phyloP scores from a whole-genome alignment of 2,329 filamentous ascomycete species.

The Monosporascus sp. region DNA sequence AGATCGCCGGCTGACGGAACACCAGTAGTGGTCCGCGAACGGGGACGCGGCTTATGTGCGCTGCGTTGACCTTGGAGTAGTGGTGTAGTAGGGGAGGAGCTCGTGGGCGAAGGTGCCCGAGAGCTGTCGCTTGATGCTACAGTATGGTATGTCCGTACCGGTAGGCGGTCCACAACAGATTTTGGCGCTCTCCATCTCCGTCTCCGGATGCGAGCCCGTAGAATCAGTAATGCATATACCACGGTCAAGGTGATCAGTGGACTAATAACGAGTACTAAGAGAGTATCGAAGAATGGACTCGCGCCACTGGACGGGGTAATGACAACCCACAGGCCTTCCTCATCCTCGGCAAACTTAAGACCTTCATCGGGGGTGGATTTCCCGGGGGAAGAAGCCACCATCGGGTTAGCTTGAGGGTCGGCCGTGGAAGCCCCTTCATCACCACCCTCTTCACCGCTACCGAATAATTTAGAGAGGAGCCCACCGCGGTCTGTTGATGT shows the following conservation, averaged over 20 bases:
- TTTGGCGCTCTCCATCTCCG: slow-evolving; percentile 96
- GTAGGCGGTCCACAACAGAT: slow-evolving; percentile 88
- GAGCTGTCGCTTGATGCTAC: slow-evolving; percentile 58
- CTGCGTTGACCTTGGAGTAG: slow-evolving; percentile 57
- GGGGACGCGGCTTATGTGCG: slow-evolving; percentile 50
- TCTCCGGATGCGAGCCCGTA: slow-evolving; percentile 82
- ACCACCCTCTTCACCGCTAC: slow-evolving; percentile 30
- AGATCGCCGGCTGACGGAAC: slow-evolving; percentile 47
- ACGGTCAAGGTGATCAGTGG: slow-evolving; percentile 88
- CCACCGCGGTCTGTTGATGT: slow-evolving; percentile 22
- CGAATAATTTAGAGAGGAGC: slow-evolving; percentile 47
- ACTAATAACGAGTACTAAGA: slow-evolving; percentile 93
- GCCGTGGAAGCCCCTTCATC: slow-evolving; percentile 25
- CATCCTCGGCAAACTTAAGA: slow-evolving; percentile 36
- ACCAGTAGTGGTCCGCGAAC: slow-evolving; percentile 61
- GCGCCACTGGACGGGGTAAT: slow-evolving; percentile 85
- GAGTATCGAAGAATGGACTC: slow-evolving; percentile 90
- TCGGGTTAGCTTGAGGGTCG: slow-evolving; percentile 23
- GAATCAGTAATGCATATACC: slow-evolving; percentile 81
- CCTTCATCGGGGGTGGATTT: slow-evolving; percentile 18
- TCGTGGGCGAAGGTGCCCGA: slow-evolving; percentile 57
- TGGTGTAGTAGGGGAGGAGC: slow-evolving; percentile 71
- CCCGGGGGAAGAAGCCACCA: slow-evolving; percentile 17
- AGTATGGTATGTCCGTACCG: slow-evolving; percentile 91
- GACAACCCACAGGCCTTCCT: slow-evolving; percentile 92